These are phyloP conservation scores for Dendrocalamus latiflorus DNA, from an alignment of 202 grass and related monocot species.

Conservation along the genomic window DNA sequence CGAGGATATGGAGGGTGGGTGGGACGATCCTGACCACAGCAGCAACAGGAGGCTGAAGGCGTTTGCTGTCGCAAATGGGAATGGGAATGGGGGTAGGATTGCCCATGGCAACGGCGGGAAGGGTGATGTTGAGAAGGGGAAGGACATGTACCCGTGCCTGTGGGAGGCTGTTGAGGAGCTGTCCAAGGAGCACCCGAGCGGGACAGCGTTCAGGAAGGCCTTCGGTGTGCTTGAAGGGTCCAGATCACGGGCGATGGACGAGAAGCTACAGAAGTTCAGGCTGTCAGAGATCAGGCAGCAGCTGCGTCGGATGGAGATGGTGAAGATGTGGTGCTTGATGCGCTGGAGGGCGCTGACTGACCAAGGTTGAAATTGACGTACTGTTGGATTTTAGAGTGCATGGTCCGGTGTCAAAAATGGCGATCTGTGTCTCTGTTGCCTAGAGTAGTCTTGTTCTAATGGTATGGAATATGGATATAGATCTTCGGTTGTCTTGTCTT, in stretches of 20 bases:
- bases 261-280: slow-evolving; percentile 43
- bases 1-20: slow-evolving; percentile 3
- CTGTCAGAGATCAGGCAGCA: slow-evolving; percentile 41
- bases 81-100: not conserved
- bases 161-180: slow-evolving; percentile 45
- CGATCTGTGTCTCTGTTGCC: not conserved
- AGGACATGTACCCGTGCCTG: slow-evolving; percentile 35
- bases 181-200: slow-evolving; percentile 30
- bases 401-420: not conserved
- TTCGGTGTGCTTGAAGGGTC: slow-evolving; percentile 35
- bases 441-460: slow-evolving; percentile 8
- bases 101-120: not conserved
- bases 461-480: slow-evolving; percentile 16
- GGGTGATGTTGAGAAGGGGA: slow-evolving; percentile 14
- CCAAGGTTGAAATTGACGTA: not conserved
- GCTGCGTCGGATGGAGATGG: slow-evolving; percentile 36
- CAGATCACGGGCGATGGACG: slow-evolving; percentile 38
- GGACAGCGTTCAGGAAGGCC: slow-evolving; percentile 33
- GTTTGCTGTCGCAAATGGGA: slow-evolving; percentile 2
- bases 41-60: not conserved
- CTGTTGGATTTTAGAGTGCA: not conserved
- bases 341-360: slow-evolving; percentile 17
- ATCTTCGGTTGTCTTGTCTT: slow-evolving; percentile 17
- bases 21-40: not conserved
- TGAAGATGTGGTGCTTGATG: slow-evolving; percentile 42